These are phyloP conservation scores for Scheffersomyces quercinus DNA, from an alignment of 1,139 yeast genomes.

Conservation along the genomic window DNA sequence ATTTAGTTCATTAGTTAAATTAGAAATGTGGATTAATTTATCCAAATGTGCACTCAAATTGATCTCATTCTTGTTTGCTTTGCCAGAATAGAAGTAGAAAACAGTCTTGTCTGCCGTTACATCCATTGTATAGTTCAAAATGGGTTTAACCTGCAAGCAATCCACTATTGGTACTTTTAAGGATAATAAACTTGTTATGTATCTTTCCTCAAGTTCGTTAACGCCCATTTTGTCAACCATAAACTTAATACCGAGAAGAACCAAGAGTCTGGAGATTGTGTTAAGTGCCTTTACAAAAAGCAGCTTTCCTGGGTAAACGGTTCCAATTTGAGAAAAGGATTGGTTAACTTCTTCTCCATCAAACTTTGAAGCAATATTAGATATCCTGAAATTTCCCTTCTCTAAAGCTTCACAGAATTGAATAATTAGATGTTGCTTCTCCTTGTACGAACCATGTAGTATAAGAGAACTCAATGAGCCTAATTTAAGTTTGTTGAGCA, in stretches of 20 bases:
- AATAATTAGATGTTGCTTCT: slow-evolving; percentile 27
- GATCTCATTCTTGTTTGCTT: too few relatives aligned
- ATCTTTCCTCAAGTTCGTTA: not conserved
- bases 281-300: not conserved
- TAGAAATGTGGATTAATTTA: too few relatives aligned
- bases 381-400: not conserved
- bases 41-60: too few relatives aligned
- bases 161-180: not conserved
- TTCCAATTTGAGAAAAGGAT: not conserved
- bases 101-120: too few relatives aligned
- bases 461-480: slow-evolving; percentile 28
- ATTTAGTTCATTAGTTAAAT: too few relatives aligned
- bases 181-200: not conserved
- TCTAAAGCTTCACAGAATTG: slow-evolving; percentile 20
- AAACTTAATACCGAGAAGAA: not conserved
- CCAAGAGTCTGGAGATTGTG: not conserved
- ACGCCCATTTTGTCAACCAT: not conserved
- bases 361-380: not conserved
- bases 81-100: too few relatives aligned
- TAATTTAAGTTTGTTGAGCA: slow-evolving; percentile 12
- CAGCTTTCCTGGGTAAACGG: not conserved
- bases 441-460: slow-evolving; percentile 34
- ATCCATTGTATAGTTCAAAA: too few relatives aligned
- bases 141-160: not conserved
- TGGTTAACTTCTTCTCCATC: not conserved